Evolutionary conservation across 1,284 basidiomycete genomes (phyloP), one percentile per base, ranked within the genome.

Genomic region (Termitomyces sp.): DNA sequence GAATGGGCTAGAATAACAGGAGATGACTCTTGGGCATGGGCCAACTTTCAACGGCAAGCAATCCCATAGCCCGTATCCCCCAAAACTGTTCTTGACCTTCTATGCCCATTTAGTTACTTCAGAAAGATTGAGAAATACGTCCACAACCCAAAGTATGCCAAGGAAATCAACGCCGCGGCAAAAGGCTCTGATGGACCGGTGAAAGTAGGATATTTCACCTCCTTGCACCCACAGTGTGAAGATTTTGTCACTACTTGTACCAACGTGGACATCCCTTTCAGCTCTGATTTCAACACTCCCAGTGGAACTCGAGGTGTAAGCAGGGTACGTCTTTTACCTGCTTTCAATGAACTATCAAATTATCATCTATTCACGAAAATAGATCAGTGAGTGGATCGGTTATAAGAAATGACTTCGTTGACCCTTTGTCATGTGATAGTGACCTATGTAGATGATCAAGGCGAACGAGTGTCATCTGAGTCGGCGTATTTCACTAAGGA

Each of bases 21-120:
- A n/a, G 80, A 84, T 54, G 78, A 79, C 9, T 73, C 76, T 12
- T 90, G 86, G 86, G 70, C 80, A 15, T 88, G 82, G 77, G 68
- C 76, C 43, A 75, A 81, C 46, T 73, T 88, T 54, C 67, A 71
- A 52, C 63, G 67, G 81, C 80, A 62, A 46, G 70, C 57, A 3
- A 10, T 13, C 31, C 15, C 24, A 30, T 41, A 4, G 17, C 8
- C 5, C 24, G 13, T 24, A 19, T 24, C 2, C 34, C n/a, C 24
- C 31, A 9, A 47, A 36, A 12, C 15, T 24, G 7, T 6, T 28
- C n/a, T 34, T 38, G 21, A 51, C 3, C 13, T 21, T 34, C 5
- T 24, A 5, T 28, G 21, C 3, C 24, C 3, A 34, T 42, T 24
- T 48, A 86, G 83, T 13, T 86, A 84, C 58, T 84, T 88, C 64